phyloP scores from a whole-genome alignment of 106 monocot species.

The Dendrobium officinale region DNA sequence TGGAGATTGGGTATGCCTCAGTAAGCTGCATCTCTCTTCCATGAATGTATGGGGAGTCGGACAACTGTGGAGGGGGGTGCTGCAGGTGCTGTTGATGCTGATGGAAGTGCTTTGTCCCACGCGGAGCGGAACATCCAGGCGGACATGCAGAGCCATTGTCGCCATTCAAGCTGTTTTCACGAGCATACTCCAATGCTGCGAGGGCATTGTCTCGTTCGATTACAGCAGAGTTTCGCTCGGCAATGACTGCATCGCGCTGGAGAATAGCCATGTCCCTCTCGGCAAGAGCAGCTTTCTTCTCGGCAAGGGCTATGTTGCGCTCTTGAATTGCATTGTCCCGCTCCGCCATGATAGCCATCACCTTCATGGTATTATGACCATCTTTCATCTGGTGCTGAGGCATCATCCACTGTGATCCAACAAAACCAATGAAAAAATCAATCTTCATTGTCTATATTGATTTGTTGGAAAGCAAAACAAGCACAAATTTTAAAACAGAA shows the following conservation, averaged over 20 bases:
- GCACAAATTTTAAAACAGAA: neutral
- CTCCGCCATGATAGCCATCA: slow-evolving; percentile 40
- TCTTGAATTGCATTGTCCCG: slow-evolving; percentile 47
- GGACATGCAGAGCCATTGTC: neutral
- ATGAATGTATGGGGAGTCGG: slow-evolving; percentile 24
- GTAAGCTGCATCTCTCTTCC: slow-evolving; percentile 23
- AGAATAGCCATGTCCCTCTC: slow-evolving; percentile 43
- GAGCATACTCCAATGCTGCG: slow-evolving; percentile 24
- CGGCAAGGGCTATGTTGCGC: slow-evolving; percentile 28
- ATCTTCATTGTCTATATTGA: no score
- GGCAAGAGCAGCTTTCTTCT: slow-evolving; percentile 42
- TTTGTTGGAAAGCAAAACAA: neutral
- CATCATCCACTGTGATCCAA: slow-evolving; percentile 40
- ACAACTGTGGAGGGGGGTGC: slow-evolving; percentile 8
- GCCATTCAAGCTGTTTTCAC: slow-evolving; percentile 20
- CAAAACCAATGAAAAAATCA: neutral
- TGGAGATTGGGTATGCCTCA: slow-evolving; percentile 23
- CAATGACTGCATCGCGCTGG: slow-evolving; percentile 40
- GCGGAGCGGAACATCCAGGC: neutral
- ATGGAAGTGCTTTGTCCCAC: slow-evolving; percentile 23
- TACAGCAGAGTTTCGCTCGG: slow-evolving; percentile 38
- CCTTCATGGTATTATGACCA: slow-evolving; percentile 27
- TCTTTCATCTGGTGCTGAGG: slow-evolving; percentile 49
- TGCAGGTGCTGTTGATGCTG: slow-evolving; percentile 17
- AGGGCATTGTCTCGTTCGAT: slow-evolving; percentile 45